Percentiles rank a stretch among this genome's conserved stretches.
Conservation (phyloP, 768 basidiomycete species). For the Termitomyces bulborhizus region DNA sequence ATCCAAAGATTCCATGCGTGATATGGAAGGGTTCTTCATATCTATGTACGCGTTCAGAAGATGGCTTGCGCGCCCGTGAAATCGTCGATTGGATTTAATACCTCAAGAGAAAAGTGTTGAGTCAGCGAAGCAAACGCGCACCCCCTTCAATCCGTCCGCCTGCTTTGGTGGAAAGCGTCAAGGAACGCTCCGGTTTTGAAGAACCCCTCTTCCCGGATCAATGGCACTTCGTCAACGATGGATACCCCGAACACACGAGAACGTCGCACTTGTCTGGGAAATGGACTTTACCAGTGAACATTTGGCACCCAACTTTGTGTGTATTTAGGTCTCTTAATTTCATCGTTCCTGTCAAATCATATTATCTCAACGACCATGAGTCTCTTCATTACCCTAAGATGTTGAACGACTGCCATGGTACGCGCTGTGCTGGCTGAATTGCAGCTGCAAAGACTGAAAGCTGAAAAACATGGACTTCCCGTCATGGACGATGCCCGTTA, state of each 20-base stretch:
- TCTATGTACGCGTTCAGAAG: conserved; percentile 36
- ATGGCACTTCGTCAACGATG: conserved; percentile 94
- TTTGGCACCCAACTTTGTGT: conserved; percentile 79
- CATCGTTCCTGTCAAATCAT: conserved; percentile 61
- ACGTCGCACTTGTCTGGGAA: conserved; percentile 89
- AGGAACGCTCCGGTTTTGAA: conserved; percentile 55
- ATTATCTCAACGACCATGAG: conserved; percentile 94
- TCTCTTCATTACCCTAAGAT: conserved; percentile 80
- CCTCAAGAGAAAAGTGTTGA: conserved; percentile 57
- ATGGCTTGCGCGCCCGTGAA: conserved; percentile 30
- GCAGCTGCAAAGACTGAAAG: conserved; percentile 77
- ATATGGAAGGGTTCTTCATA: conserved; percentile 26
- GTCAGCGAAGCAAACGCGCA: conserved; percentile 64
- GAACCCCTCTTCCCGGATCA: conserved; percentile 84
- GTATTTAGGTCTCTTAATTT: conserved; percentile 25
- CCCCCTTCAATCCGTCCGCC: conserved; percentile 48
- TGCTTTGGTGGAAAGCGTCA: conserved; percentile 39
- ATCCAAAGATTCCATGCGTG: conserved; percentile 42
- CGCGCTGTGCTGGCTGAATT: conserved; percentile 95
- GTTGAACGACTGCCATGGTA: conserved; percentile 91
- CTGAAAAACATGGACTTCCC: conserved; percentile 55
- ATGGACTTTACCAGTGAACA: conserved; percentile 86
- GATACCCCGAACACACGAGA: conserved; percentile 77
- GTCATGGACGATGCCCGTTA: conserved; percentile 39
- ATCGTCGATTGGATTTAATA: conserved; percentile 53